Evolutionary conservation across 352 stramenopile genomes (phyloP), one percentile per base, ranked within the genome.

Genomic region (Pythium oligandrum): DNA sequence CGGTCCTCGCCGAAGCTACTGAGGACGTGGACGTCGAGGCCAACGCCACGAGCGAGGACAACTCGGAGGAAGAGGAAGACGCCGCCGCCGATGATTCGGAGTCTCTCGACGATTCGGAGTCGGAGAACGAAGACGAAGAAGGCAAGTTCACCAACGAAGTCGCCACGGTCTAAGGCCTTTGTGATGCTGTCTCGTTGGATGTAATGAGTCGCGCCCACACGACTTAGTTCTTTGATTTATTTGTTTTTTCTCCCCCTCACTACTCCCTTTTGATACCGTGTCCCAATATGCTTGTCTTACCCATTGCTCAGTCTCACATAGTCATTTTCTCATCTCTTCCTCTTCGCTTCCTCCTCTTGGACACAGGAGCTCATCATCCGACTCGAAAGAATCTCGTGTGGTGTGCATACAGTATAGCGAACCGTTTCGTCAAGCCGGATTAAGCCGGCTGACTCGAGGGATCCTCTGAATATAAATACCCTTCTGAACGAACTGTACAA

Each of bases 21-120:
- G 63, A 70, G 35, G 80, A 88, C 30, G 51, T 75, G 12, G 79
- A 90, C 61, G 63, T 86, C n/a, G 74, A 87, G 63, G 79, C 77
- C 6, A 68, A 55, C 36, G 46, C 65, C 8, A 53, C 59, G 34
- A 56, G 59, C 36, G 51, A 64, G 39, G 54, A 53, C 43, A 43
- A 49, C 32, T 40, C 40, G 46, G 59, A 63, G 26, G 48, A 62
- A 8, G 45, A 34, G 39, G 44, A 73, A 32, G 71, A 84, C 45
- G 63, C 60, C 26, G 59, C 58, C 9, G 64, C 69, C 26, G 73
- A 79, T 34, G 50, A 70, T 32, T 51, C 57, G 6, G 68, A 85
- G 61, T 63, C 66, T 36, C 52, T 87, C 36, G 58, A 68, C 8
- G 70, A 75, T 43, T 88, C 80, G 12, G 69, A 86, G 39, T 86